Evolutionary conservation across 2,329 filamentous ascomycete genomes (phyloP).

Genomic region (Lasiodiplodia sp.): DNA sequence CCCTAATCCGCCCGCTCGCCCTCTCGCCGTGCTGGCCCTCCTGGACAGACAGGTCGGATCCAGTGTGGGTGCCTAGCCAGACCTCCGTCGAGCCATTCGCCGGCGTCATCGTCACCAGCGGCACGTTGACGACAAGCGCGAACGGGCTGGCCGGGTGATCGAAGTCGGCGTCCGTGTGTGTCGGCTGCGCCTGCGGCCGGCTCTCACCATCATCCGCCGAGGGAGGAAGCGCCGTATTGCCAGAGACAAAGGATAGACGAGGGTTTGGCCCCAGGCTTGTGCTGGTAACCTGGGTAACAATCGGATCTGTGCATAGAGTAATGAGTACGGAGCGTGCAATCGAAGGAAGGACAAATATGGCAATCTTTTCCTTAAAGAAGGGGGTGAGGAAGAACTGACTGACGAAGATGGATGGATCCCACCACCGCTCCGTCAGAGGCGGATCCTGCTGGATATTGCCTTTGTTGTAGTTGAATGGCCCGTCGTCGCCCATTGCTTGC

Average conservation of each 20-base stretch:
- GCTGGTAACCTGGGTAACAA: constrained; percentile 64
- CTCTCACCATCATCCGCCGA: constrained; percentile 44
- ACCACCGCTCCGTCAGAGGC: constrained; percentile 55
- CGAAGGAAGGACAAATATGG: neutral
- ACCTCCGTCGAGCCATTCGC: constrained; percentile 65
- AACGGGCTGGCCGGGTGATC: constrained; percentile 63
- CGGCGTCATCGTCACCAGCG: constrained; percentile 58
- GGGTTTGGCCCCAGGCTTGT: constrained; percentile 63
- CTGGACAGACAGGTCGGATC: constrained; percentile 49
- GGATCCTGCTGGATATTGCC: constrained; percentile 70
- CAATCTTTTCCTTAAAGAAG: neutral
- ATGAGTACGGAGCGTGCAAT: neutral
- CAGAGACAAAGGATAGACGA: constrained; percentile 65
- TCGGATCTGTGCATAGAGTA: constrained; percentile 51
- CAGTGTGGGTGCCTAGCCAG: constrained; percentile 65
- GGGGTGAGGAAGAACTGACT: constrained; percentile 49
- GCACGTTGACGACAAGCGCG: constrained; percentile 63
- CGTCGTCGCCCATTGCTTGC: constrained; percentile 60
- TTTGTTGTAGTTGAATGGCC: constrained; percentile 69
- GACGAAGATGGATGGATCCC: constrained; percentile 55
- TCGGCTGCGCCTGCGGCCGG: constrained; percentile 56
- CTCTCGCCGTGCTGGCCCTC: constrained; percentile 60
- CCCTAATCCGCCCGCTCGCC: constrained; percentile 60
- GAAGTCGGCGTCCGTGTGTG: constrained; percentile 68
- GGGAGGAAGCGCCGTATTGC: constrained; percentile 64